Percentiles rank a stretch among this genome's conserved stretches.
Evolutionary conservation across 179 eudicot species (phyloP).

Genomic region (Drosera spatulata): DNA sequence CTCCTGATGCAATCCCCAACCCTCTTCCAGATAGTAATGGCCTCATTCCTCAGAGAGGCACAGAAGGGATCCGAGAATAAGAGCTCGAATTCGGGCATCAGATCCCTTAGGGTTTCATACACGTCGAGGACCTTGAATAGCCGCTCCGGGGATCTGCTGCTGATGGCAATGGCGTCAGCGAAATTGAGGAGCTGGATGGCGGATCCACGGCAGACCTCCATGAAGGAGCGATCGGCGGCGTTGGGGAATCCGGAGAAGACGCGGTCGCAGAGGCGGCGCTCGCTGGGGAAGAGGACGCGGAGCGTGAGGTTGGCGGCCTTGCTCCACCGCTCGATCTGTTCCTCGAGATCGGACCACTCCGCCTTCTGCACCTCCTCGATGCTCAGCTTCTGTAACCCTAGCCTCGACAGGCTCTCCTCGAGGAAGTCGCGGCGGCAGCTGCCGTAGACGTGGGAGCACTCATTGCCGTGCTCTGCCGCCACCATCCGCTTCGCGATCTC

Average conservation of each 20-base stretch:
- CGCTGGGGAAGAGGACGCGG: constrained; percentile 74
- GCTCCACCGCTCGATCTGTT: constrained; percentile 81
- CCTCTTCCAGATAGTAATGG: constrained; percentile 62
- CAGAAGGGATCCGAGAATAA: constrained; percentile 77
- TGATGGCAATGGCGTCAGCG: constrained; percentile 70
- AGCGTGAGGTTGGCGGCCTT: constrained; percentile 56
- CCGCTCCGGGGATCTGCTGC: constrained; percentile 80
- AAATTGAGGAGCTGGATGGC: constrained; percentile 65
- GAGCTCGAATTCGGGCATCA: constrained; percentile 67
- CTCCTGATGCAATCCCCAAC: constrained; percentile 79
- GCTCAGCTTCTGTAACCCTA: constrained; percentile 61
- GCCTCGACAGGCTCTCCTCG: constrained; percentile 75
- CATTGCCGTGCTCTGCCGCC: constrained; percentile 51
- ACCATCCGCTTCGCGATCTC: constrained; percentile 78
- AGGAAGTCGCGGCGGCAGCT: constrained; percentile 57
- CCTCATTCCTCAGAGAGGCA: constrained; percentile 50
- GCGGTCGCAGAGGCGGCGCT: constrained; percentile 77
- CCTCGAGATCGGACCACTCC: constrained; percentile 71
- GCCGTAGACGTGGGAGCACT: constrained; percentile 76
- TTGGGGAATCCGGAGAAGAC: constrained; percentile 46
- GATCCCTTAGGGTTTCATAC: constrained; percentile 67
- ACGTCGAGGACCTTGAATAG: constrained; percentile 76
- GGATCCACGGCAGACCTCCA: constrained; percentile 88
- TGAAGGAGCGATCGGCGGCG: constrained; percentile 67
- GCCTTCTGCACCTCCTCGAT: constrained; percentile 70